A percentile compares a stretch with the other conserved stretches of the same genome.
phyloP scores from a whole-genome alignment of 169 alveolate genomes.

The Plasmodium vivax region DNA sequence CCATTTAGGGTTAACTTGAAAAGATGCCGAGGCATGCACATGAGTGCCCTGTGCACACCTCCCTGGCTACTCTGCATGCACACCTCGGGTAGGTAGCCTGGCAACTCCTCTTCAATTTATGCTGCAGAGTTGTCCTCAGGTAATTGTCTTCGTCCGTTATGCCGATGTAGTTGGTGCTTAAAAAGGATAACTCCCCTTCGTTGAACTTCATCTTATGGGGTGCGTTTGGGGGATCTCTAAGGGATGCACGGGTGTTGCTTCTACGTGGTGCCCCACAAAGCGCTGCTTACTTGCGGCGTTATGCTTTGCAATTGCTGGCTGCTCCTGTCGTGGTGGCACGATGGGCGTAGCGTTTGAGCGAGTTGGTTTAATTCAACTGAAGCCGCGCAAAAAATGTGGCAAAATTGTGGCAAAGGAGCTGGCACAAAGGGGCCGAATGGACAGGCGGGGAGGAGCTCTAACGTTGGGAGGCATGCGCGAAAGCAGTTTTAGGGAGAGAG shows the following conservation, averaged over 20 bases:
- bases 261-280: too few species aligned
- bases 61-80: neutral
- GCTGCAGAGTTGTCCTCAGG: slow-evolving; percentile 4
- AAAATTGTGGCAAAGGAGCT: too few species aligned
- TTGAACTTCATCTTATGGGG: slow-evolving; percentile 16
- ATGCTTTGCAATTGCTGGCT: neutral
- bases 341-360: neutral
- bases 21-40: neutral
- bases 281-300: neutral
- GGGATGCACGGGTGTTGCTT: neutral
- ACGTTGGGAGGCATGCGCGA: too few species aligned
- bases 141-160: slow-evolving; percentile 14
- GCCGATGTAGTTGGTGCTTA: neutral
- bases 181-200: slow-evolving; percentile 5
- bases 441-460: neutral
- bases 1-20: neutral
- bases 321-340: neutral
- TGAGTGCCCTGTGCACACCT: slow-evolving; percentile 11
- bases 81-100: slow-evolving; percentile 4
- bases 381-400: too few species aligned
- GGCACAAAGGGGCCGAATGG: neutral
- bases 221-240: neutral
- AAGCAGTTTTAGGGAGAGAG: too few species aligned
- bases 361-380: too few species aligned
- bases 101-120: neutral